phyloP scores from a whole-genome alignment of 257 asterid genomes.

The Cynanchum wilfordii region DNA sequence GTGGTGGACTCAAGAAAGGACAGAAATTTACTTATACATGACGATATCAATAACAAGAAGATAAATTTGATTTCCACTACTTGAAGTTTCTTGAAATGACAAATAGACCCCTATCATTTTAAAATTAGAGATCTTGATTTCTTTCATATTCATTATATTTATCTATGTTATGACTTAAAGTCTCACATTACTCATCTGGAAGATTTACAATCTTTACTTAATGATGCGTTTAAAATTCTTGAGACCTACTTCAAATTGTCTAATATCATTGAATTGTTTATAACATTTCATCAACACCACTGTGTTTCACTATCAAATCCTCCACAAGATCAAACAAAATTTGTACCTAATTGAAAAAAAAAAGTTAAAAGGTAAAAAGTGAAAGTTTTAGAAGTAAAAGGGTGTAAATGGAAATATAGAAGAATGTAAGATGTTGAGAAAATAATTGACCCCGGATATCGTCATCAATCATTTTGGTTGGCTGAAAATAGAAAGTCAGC shows the following conservation, averaged over 20 bases:
- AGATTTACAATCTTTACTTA: too few relatives aligned
- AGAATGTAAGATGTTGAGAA: not conserved
- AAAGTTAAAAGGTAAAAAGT: not conserved
- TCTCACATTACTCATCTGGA: too few relatives aligned
- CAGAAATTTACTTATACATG: not conserved
- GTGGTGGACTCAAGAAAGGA: not conserved
- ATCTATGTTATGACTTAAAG: too few relatives aligned
- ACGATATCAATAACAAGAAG: not conserved
- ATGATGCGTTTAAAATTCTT: too few relatives aligned
- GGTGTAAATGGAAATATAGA: not conserved
- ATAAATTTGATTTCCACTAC: not conserved
- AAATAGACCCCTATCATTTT: not conserved
- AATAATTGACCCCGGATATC: not conserved
- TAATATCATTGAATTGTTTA: too few relatives aligned
- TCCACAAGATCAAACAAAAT: too few relatives aligned
- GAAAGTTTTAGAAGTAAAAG: not conserved
- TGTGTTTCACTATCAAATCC: too few relatives aligned
- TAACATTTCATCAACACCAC: too few relatives aligned
- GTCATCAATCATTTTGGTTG: slow-evolving; percentile 5
- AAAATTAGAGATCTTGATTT: not conserved
- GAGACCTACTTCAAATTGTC: too few relatives aligned
- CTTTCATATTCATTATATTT: too few relatives aligned
- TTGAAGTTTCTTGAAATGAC: not conserved
- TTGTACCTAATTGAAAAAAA: not conserved
- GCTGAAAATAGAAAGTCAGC: not conserved